Evolutionary conservation across 108 stramenopile species (phyloP).

Genomic region (Skeletonema grethae): DNA sequence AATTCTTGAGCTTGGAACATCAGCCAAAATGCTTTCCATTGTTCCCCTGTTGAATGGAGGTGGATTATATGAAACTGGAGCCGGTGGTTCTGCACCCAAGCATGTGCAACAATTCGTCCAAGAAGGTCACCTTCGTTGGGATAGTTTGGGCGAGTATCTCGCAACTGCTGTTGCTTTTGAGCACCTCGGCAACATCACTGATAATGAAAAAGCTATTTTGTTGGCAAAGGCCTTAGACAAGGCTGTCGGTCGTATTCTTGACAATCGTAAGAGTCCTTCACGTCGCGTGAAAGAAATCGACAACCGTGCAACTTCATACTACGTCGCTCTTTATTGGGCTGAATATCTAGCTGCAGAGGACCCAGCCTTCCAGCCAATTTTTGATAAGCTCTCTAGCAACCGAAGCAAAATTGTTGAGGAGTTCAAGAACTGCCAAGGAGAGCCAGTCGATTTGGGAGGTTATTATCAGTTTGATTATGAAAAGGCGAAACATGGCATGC

Average conservation of each 20-base stretch:
- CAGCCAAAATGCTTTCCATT: conserved; percentile 95
- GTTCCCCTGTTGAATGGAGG: conserved; percentile 92
- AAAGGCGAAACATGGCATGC: conserved; percentile 81
- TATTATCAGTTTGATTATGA: conserved; percentile 85
- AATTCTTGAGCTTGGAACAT: conserved; percentile 91
- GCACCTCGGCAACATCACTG: conserved; percentile 58
- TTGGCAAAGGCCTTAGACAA: conserved; percentile 84
- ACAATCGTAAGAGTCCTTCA: conserved; percentile 86
- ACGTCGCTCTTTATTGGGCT: conserved; percentile 93
- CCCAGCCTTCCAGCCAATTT: conserved; percentile 74
- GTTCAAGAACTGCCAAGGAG: conserved; percentile 80
- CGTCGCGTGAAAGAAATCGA: conserved; percentile 92
- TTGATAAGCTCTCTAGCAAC: conserved; percentile 66
- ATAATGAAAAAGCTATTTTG: conserved; percentile 72
- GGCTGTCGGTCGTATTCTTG: conserved; percentile 87
- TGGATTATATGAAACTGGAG: conserved; percentile 94
- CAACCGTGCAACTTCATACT: conserved; percentile 93
- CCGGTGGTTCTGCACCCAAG: conserved; percentile 93
- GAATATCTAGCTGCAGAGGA: conserved; percentile 88
- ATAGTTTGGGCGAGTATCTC: conserved; percentile 57
- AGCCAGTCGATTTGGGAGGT: conserved; percentile 88
- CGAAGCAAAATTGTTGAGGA: conserved; percentile 87
- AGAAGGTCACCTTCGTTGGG: conserved; percentile 94
- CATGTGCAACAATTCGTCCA: conserved; percentile 92
- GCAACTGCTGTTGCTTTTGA: conserved; percentile 80